Base-by-base conservation (phyloP, 2,329 filamentous ascomycete species). In the Pestalotiopsis sp. region DNA sequence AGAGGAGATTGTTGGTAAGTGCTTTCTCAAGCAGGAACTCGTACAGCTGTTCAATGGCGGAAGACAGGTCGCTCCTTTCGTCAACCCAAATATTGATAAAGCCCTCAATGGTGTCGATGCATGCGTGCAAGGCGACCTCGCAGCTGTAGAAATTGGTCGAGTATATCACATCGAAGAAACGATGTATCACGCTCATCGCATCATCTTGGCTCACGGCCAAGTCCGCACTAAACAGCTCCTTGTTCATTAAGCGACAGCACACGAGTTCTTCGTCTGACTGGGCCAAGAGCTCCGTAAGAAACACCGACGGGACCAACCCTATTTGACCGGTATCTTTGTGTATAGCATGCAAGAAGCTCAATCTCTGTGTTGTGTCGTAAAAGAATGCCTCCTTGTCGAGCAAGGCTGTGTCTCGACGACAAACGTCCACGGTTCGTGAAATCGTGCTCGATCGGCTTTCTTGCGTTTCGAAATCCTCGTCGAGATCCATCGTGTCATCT, bases 31-130 rank as follows among this genome's bases (percentile, higher is more conserved):
- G 86, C 72, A 96, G 91, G 82, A 94, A 93, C 59, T 87, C 82
- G 78, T 98, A 98, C 23, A 98, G 82, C 69, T 97, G 91, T 23
- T 90, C 87, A 3, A 91, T 93, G 55, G 87, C 85, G 3, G 88
- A 86, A n/a, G 86, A 86, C 2, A 97, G 82, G 1, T 89, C 83
- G 41, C 87, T 85, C 25, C 84, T 82, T 55, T 87, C 84, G 25
- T 88, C 84, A 2, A 85, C 81, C 93, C 93, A 96, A 52, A 88
- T 81, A 13, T 81, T 79, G 52, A 89, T 86, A 65, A 93, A 85
- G 45, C 87, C 88, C 65, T 87, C 82, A 77, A 97, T 86, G 67
- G 93, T 81, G 61, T 91, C 88, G 27, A 97, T 84, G 71, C 90
- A 91, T 20, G 90, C 82, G 59, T 86, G 87, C 63, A 94, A 82